phyloP scores from a whole-genome alignment of 306 rosid species.

The Vachellia pachyceras region DNA sequence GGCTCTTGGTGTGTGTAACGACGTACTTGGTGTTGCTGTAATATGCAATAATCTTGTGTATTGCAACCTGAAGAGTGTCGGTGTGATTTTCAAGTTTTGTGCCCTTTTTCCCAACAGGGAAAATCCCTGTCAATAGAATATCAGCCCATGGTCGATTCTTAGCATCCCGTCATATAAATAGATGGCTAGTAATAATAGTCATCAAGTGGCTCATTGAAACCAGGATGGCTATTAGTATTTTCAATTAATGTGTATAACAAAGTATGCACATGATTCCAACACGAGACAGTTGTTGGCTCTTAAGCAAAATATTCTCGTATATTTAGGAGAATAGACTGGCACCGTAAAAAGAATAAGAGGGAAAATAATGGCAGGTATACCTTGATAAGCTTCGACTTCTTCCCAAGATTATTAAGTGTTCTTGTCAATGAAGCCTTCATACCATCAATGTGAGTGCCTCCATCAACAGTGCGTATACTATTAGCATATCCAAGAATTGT shows the following conservation, averaged over 20 bases:
- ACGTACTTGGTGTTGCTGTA: not conserved
- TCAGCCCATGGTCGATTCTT: too few species aligned
- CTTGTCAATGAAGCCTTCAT: conserved; percentile 90
- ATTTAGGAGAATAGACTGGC: conserved; percentile 18
- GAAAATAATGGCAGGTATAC: conserved; percentile 42
- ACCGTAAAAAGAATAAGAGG: not conserved
- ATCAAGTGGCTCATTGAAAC: conserved; percentile 7
- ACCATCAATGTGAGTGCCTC: conserved; percentile 97
- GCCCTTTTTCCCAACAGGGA: not conserved
- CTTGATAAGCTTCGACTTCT: conserved; percentile 89
- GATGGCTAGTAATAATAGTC: not conserved
- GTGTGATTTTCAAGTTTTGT: not conserved
- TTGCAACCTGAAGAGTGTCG: not conserved
- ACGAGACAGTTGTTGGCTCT: conserved; percentile 1
- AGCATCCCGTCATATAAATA: too few species aligned
- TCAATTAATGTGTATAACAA: not conserved
- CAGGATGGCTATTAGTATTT: conserved; percentile 22
- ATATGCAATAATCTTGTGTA: not conserved
- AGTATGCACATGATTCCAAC: not conserved
- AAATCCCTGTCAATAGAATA: too few species aligned
- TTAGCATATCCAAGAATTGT: conserved; percentile 97
- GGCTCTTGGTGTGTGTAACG: not conserved
- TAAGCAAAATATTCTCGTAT: conserved; percentile 16
- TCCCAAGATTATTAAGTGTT: conserved; percentile 84
- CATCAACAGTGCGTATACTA: conserved; percentile 94